Conservation (phyloP, 371 early-diverging fungal genomes). For the Circinella umbellata region DNA sequence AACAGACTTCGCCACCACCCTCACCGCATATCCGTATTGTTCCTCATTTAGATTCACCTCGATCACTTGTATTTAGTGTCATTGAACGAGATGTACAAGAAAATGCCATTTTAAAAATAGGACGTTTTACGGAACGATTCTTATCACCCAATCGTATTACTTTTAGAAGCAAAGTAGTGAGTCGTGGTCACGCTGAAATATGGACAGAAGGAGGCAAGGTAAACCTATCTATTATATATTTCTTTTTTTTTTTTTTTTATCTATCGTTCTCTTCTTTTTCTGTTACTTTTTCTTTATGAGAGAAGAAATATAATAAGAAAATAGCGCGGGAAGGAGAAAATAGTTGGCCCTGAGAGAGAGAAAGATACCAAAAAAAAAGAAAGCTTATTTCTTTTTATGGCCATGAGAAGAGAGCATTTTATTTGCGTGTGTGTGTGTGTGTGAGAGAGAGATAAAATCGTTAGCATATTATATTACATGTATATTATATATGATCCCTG, state of each 20-base stretch:
- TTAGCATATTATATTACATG: no score
- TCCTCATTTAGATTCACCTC: conserved; percentile 72
- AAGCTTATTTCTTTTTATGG: not conserved
- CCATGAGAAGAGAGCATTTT: no score
- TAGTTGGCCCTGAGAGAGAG: not conserved
- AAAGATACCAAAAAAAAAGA: not conserved
- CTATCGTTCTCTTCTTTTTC: no score
- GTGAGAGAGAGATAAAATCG: no score
- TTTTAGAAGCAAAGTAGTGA: conserved; percentile 85
- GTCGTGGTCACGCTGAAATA: conserved; percentile 82
- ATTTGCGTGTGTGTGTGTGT: no score
- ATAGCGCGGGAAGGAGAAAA: conserved; percentile 4
- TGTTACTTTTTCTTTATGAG: no score
- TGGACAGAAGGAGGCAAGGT: conserved; percentile 62
- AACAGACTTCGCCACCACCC: not conserved
- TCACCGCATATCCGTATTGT: conserved; percentile 72
- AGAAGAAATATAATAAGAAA: not conserved
- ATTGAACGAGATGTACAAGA: conserved; percentile 77
- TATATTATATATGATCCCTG: conserved; percentile 1
- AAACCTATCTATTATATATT: not conserved
- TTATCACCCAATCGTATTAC: conserved; percentile 55
- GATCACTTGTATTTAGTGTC: conserved; percentile 77
- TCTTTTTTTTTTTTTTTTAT: no score
- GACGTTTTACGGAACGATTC: conserved; percentile 70
- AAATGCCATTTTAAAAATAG: conserved; percentile 71